Conservation (phyloP, 2,329 filamentous ascomycete species). For the Septoria petroselini region DNA sequence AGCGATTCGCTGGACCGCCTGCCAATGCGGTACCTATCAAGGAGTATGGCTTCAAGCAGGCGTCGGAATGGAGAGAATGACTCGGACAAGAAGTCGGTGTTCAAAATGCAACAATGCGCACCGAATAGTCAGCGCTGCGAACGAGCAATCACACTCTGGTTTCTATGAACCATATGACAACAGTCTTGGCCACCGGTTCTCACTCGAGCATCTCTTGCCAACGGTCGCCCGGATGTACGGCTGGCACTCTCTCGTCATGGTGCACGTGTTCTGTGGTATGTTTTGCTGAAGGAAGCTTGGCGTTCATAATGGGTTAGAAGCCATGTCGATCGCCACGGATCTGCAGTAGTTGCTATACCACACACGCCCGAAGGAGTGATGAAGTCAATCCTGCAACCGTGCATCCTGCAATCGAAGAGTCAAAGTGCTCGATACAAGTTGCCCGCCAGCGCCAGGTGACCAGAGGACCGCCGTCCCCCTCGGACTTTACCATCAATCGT, state of each 20-base stretch:
- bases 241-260: no score
- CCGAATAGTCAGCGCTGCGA: no score
- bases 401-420: neutral
- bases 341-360: neutral
- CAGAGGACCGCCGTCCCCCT: neutral
- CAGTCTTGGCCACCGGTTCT: no score
- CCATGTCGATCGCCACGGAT: constrained; percentile 4
- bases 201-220: no score
- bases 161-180: no score
- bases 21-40: constrained; percentile 29
- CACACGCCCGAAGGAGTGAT: neutral
- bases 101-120: no score
- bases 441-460: neutral
- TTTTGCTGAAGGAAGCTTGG: constrained; percentile 9
- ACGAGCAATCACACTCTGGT: no score
- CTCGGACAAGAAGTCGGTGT: neutral
- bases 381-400: neutral
- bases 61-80: constrained; percentile 19
- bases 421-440: neutral
- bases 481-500: neutral
- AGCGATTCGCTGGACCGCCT: constrained; percentile 24
- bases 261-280: neutral
- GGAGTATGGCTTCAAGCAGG: constrained; percentile 32
- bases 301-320: neutral
- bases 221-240: no score